Base-by-base conservation (phyloP, 2,329 filamentous ascomycete genomes). In the Talaromyces albobiverticillius region DNA sequence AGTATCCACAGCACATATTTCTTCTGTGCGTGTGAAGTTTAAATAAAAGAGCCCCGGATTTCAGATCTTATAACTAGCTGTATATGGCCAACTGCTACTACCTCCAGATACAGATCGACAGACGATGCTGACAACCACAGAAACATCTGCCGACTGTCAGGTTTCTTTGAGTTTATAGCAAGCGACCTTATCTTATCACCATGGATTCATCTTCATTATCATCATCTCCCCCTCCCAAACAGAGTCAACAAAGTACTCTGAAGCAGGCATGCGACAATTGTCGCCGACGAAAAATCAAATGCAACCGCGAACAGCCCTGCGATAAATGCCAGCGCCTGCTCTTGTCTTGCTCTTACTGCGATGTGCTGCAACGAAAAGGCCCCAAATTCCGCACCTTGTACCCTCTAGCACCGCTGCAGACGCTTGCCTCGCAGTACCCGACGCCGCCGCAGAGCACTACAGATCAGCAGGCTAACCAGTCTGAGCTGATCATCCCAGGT, bases 261-360 rank as follows among this genome's bases (percentile, higher is more conserved):
- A 72, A 71, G 54, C 70, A 73, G 58, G 69, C 71, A 43, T 73
- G 71, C 55, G 70, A 73, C 51, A 72, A 72, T 51, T 76, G 73
- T 61, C 67, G 72, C 26, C 63, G 67, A 14, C 69, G 72, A 45
- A 76, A 75, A 54, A 71, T 76, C 53, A 76, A 72, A 63, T 76
- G 73, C 54, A 43, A 68, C 66, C 62, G 71, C 65, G 59, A 63
- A 62, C 13, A 63, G 47, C 73, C 72, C 2, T 76, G 73, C 59
- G 71, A 76, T 47, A 74, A 71, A 57, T 73, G 71, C 42, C 63
- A 67, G 36, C 63, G 66, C 2, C 60, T 72, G 20, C 62, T 73
- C 16, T 61, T 73, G 16, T 69, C 66, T 8, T 73, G 71, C 50
- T 70, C 70, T n/a, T 73, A 73, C 53, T 70, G 66, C 52, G 68